Percentiles rank a stretch among this genome's conserved stretches.
phyloP scores from a whole-genome alignment of 2,329 filamentous ascomycete species.

The Allantophomopsis lycopodina region DNA sequence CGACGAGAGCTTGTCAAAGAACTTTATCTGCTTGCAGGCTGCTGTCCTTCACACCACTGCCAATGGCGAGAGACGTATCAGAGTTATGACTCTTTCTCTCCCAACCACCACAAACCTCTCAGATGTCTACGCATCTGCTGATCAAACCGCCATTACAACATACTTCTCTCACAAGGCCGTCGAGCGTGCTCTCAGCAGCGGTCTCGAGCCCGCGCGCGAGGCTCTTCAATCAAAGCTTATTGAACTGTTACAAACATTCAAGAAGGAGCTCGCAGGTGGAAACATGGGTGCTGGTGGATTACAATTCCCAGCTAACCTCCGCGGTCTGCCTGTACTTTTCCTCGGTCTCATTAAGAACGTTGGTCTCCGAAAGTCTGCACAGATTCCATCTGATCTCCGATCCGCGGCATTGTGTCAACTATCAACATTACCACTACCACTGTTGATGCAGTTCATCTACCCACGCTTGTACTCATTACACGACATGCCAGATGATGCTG shows the following conservation, averaged over 20 bases:
- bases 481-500: slow-evolving; percentile 92
- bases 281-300: slow-evolving; percentile 87
- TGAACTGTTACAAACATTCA: slow-evolving; percentile 87
- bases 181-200: slow-evolving; percentile 72
- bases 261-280: slow-evolving; percentile 89
- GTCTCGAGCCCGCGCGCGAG: slow-evolving; percentile 82
- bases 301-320: slow-evolving; percentile 86
- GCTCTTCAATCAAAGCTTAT: slow-evolving; percentile 82
- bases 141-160: slow-evolving; percentile 83
- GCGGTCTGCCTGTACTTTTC: slow-evolving; percentile 80
- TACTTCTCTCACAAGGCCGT: slow-evolving; percentile 98
- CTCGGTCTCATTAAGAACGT: slow-evolving; percentile 93
- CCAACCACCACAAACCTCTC: slow-evolving; percentile 85
- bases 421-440: slow-evolving; percentile 82
- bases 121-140: slow-evolving; percentile 86
- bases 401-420: slow-evolving; percentile 86
- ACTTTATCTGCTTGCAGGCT: slow-evolving; percentile 82
- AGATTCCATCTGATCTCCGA: slow-evolving; percentile 86
- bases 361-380: slow-evolving; percentile 79
- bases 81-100: slow-evolving; percentile 84
- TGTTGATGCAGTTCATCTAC: slow-evolving; percentile 89
- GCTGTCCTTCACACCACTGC: slow-evolving; percentile 95
- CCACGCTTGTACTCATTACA: slow-evolving; percentile 75
- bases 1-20: slow-evolving; percentile 85
- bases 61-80: slow-evolving; percentile 90